Evolutionary conservation across 768 basidiomycete species (phyloP).

Genomic region (Termitomyces titanicus): DNA sequence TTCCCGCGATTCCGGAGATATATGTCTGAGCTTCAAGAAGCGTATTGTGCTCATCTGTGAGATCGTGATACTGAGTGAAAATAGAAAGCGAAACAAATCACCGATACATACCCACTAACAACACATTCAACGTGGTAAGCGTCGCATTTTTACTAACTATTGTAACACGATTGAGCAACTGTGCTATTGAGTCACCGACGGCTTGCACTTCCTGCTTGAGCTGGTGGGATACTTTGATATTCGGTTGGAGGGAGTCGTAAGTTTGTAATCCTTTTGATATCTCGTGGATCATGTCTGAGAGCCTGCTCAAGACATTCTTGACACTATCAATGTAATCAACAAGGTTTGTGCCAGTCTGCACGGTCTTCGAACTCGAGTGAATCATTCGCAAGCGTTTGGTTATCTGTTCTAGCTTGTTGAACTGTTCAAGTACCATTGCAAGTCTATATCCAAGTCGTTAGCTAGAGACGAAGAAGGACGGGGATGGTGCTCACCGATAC

Average conservation of each 20-base stretch:
- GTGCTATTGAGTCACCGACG: slow-evolving; percentile 19
- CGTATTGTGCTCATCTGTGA: slow-evolving; percentile 32
- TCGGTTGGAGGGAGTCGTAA: slow-evolving; percentile 30
- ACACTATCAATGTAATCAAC: slow-evolving; percentile 16
- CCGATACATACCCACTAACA: slow-evolving; percentile 32
- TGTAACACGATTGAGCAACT: slow-evolving; percentile 22
- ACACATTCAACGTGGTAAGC: slow-evolving; percentile 24
- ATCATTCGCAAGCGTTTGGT: slow-evolving; percentile 24
- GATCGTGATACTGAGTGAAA: background rate
- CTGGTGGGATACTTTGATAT: slow-evolving; percentile 14
- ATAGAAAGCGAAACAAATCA: background rate
- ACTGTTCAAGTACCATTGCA: slow-evolving; percentile 19
- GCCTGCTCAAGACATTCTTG: slow-evolving; percentile 26
- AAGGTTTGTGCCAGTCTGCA: slow-evolving; percentile 7
- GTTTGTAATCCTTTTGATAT: slow-evolving; percentile 27
- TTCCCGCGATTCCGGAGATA: slow-evolving; percentile 12
- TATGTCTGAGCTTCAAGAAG: slow-evolving; percentile 25
- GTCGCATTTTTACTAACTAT: slow-evolving; percentile 16
- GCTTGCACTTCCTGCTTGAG: slow-evolving; percentile 25
- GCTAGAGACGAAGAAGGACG: background rate
- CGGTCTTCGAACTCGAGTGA: slow-evolving; percentile 9
- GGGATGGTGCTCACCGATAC: slow-evolving; percentile 48
- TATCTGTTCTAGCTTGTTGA: slow-evolving; percentile 20
- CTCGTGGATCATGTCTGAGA: slow-evolving; percentile 34
- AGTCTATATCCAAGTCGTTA: slow-evolving; percentile 22